Percentiles rank a stretch among this genome's conserved stretches.
Evolutionary conservation across 176 grass and related monocot species (phyloP).

Genomic region (Aegilops bicornis): DNA sequence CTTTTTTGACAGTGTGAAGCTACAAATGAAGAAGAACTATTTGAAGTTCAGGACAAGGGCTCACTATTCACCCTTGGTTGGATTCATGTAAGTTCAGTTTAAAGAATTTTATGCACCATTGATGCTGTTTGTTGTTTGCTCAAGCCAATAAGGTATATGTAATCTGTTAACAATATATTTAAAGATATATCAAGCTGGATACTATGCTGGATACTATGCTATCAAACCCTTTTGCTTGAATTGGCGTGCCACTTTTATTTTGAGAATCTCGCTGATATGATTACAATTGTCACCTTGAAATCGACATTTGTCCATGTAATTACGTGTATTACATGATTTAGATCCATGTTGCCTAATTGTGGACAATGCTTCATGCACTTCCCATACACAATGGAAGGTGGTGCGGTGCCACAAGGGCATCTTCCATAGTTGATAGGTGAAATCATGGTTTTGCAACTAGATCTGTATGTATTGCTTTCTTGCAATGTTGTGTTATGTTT

Average conservation of each 20-base stretch:
- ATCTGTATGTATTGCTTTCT: not conserved
- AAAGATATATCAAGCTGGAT: not conserved
- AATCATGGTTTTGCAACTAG: not conserved
- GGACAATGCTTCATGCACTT: not conserved
- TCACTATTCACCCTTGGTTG: conserved; percentile 99
- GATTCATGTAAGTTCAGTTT: conserved; percentile 95
- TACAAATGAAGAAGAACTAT: conserved; percentile 99
- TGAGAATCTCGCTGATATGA: not conserved
- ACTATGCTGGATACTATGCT: not conserved
- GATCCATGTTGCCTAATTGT: not conserved
- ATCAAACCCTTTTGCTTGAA: conserved; percentile 20
- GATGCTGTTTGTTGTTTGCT: conserved; percentile 19
- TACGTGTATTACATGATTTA: not conserved
- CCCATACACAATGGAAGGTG: not conserved
- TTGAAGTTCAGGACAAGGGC: conserved; percentile 87
- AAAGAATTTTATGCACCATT: conserved; percentile 4
- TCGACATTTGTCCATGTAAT: not conserved
- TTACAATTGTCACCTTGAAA: not conserved
- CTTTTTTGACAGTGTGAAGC: conserved; percentile 76
- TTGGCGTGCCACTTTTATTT: not conserved
- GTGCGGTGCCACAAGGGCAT: not conserved
- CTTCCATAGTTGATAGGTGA: not conserved
- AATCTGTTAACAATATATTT: not conserved
- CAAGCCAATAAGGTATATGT: conserved; percentile 27
- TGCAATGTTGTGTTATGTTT: not conserved